Evolutionary conservation across 1,139 yeast species (phyloP).

Genomic region (Komagataea norvegica): DNA sequence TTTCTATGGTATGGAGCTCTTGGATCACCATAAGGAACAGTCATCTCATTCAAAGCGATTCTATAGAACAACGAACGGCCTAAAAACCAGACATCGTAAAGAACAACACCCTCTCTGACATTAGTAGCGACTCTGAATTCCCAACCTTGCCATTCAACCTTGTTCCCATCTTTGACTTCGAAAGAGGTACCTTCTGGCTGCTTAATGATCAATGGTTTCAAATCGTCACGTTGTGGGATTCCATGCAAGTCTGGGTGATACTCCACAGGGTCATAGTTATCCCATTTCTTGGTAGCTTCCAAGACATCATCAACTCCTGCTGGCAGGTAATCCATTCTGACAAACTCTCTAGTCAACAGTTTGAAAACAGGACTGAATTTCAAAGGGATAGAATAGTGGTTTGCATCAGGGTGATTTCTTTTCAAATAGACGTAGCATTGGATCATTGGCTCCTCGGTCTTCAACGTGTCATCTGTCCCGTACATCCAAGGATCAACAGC

Average conservation of each 20-base stretch:
- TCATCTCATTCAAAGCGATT: conserved; percentile 79
- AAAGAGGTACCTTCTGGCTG: conserved; percentile 91
- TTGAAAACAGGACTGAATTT: conserved; percentile 82
- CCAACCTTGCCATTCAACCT: conserved; percentile 88
- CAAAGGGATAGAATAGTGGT: conserved; percentile 80
- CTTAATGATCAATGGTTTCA: conserved; percentile 69
- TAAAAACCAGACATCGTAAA: conserved; percentile 73
- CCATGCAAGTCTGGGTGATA: conserved; percentile 73
- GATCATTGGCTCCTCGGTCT: conserved; percentile 41
- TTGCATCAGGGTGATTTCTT: conserved; percentile 70
- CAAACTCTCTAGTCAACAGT: conserved; percentile 55
- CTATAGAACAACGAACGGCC: conserved; percentile 81
- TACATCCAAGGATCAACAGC: conserved; percentile 86
- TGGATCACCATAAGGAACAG: conserved; percentile 90
- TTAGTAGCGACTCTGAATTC: conserved; percentile 72
- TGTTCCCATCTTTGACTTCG: conserved; percentile 48
- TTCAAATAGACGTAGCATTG: conserved; percentile 79
- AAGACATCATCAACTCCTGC: conserved; percentile 63
- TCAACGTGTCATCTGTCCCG: conserved; percentile 59
- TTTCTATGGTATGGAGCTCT: conserved; percentile 88
- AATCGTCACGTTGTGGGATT: conserved; percentile 47
- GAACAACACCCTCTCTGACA: conserved; percentile 79
- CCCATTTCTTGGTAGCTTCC: conserved; percentile 53
- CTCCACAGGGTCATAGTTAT: conserved; percentile 57
- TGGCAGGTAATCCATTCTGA: conserved; percentile 78